Conservation (phyloP, 495 filamentous ascomycete genomes). For the Daldinia decipiens region DNA sequence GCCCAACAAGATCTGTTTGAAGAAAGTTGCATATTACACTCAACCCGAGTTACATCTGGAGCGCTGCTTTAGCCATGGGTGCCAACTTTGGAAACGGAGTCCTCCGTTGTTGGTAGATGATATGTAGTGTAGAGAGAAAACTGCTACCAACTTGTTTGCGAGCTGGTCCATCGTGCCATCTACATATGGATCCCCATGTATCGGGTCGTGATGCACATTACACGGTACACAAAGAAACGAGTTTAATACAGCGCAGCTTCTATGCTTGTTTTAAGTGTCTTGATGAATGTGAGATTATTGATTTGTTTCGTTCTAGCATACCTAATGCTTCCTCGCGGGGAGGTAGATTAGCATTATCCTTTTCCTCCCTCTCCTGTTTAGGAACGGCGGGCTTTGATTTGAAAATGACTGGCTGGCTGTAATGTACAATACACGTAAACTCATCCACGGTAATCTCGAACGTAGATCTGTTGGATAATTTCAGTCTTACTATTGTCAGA, state of each 20-base stretch:
- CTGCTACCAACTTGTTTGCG: constrained; percentile 31
- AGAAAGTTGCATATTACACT: constrained; percentile 36
- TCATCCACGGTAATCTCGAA: constrained; percentile 1
- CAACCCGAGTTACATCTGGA: constrained; percentile 40
- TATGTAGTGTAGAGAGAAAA: neutral
- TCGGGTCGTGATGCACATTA: constrained; percentile 36
- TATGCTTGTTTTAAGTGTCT: constrained; percentile 23
- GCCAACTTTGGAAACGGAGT: constrained; percentile 31
- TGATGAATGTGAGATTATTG: constrained; percentile 12
- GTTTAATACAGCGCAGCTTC: constrained; percentile 32
- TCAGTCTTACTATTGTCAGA: neutral
- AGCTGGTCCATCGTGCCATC: constrained; percentile 22
- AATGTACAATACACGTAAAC: neutral
- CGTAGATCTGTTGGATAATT: neutral
- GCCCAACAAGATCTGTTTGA: constrained; percentile 39
- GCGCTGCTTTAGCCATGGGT: constrained; percentile 39
- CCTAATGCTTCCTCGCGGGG: neutral
- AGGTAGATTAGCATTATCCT: neutral
- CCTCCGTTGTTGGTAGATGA: constrained; percentile 20
- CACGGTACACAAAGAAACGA: constrained; percentile 31
- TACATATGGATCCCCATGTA: constrained; percentile 11
- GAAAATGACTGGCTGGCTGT: neutral
- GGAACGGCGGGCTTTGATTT: neutral
- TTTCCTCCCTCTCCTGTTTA: neutral
- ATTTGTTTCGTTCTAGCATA: constrained; percentile 19